phyloP scores from a whole-genome alignment of 768 basidiomycete genomes.

The Amyloporia xantha region DNA sequence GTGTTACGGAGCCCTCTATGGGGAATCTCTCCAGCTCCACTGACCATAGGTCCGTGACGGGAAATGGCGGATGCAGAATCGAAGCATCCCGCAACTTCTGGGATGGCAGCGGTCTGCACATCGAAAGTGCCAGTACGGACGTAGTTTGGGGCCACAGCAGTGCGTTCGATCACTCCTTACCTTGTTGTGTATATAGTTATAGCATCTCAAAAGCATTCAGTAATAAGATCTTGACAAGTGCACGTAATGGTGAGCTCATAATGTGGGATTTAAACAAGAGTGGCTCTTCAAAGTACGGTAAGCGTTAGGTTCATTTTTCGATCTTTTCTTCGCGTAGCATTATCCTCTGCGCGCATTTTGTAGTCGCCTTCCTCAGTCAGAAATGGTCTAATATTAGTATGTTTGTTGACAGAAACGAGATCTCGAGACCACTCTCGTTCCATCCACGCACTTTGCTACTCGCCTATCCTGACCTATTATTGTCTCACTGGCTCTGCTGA shows the following conservation, averaged over 20 bases:
- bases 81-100: conserved; percentile 72
- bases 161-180: conserved; percentile 6
- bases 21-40: conserved; percentile 19
- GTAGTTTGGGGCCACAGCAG: conserved; percentile 70
- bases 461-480: conserved; percentile 60
- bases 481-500: conserved; percentile 79
- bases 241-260: conserved; percentile 74
- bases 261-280: conserved; percentile 75
- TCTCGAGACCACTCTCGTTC: conserved; percentile 65
- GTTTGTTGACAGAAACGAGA: conserved; percentile 37
- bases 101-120: conserved; percentile 72
- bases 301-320: conserved; percentile 4
- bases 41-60: conserved; percentile 48
- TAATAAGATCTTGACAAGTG: conserved; percentile 75
- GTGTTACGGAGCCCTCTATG: conserved; percentile 42
- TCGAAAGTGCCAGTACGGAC: conserved; percentile 72
- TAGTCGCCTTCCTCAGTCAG: no score
- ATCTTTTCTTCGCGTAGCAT: background rate
- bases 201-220: conserved; percentile 43
- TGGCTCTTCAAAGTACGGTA: conserved; percentile 66
- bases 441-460: conserved; percentile 63
- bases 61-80: conserved; percentile 58
- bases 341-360: background rate
- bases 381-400: no score
- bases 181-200: background rate